Base-by-base conservation (phyloP, 2,329 filamentous ascomycete genomes). In the Dryadomyces quercivorus region DNA sequence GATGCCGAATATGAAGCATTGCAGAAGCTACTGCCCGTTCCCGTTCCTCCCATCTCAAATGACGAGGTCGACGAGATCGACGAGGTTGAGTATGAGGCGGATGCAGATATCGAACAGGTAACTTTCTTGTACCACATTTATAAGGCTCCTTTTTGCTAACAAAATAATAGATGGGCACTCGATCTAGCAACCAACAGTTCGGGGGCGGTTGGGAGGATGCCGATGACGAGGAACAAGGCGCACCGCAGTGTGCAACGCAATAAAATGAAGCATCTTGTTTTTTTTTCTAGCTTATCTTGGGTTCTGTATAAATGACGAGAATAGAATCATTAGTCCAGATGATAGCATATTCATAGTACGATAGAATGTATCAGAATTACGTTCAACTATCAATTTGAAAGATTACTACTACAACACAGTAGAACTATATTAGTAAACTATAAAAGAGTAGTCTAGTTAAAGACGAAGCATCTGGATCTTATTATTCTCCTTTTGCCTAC, bases 51-150 rank as follows among this genome's bases (percentile, higher is more conserved):
- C 10, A 84, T 92, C 59, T 75, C 81, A 59, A 81, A 83, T 0
- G 93, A 97, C 56, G 90, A 97, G 60, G 89, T 96, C 8, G 93
- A 97, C 56, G 90, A 97, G 60, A 89, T 96, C 9, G 93, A 97
- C 56, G 90, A 97, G 60, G 89, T 96, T 5, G 56, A 59, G 13
- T 95, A 88, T 63, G 86, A 95, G 58, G 80, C 81, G n/a, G 81
- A 91, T 59, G 88, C 82, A 3, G 84, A 90, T 62, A 80, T 95
- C 61, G 88, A 96, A 52, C 82, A 90, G 64, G 82, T 85, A 68
- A 31, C 36, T 3, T 40, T 40, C 15, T 40, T 40, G 9, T 40
- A 40, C 15, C 6, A 8, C 4, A 31, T 31, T 31, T 31, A 31
- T 31, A 31, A 31, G 8, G 8, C 26, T 31, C 8, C 36, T 40